Percentiles rank a stretch among this genome's conserved stretches.
Evolutionary conservation across 306 rosid genomes (phyloP).

Genomic region (Mimosa pudica): DNA sequence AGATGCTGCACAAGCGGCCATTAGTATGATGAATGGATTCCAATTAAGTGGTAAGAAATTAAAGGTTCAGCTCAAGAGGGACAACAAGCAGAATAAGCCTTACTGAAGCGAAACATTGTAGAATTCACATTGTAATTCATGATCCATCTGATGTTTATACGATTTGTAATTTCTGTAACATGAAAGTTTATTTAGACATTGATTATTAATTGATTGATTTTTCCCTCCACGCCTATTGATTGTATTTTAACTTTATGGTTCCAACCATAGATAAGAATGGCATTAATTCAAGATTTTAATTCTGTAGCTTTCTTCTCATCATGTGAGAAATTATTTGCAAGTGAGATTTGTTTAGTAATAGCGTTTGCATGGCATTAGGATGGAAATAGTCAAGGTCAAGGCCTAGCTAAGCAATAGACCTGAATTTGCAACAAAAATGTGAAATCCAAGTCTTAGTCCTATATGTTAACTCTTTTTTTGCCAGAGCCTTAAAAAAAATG

Average conservation of each 20-base stretch:
- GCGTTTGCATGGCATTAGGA: no score
- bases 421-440: no score
- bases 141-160: slow-evolving; percentile 58
- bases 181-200: slow-evolving; percentile 70
- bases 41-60: slow-evolving; percentile 93
- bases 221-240: slow-evolving; percentile 53
- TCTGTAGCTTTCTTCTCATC: neutral
- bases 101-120: slow-evolving; percentile 60
- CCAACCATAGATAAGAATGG: slow-evolving; percentile 39
- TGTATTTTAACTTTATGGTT: slow-evolving; percentile 54
- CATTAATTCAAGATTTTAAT: neutral
- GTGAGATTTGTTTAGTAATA: no score
- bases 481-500: no score
- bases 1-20: slow-evolving; percentile 89
- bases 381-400: no score
- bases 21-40: slow-evolving; percentile 82
- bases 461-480: no score
- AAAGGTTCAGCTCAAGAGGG: slow-evolving; percentile 99
- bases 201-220: slow-evolving; percentile 90
- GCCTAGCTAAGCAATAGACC: no score
- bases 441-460: no score
- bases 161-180: slow-evolving; percentile 83
- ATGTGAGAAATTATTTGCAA: slow-evolving; percentile 2
- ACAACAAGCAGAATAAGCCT: slow-evolving; percentile 81
- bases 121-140: slow-evolving; percentile 55